These are phyloP conservation scores for Hygrophorus pudorinus DNA, from an alignment of 768 basidiomycete genomes.

Conservation along the genomic window DNA sequence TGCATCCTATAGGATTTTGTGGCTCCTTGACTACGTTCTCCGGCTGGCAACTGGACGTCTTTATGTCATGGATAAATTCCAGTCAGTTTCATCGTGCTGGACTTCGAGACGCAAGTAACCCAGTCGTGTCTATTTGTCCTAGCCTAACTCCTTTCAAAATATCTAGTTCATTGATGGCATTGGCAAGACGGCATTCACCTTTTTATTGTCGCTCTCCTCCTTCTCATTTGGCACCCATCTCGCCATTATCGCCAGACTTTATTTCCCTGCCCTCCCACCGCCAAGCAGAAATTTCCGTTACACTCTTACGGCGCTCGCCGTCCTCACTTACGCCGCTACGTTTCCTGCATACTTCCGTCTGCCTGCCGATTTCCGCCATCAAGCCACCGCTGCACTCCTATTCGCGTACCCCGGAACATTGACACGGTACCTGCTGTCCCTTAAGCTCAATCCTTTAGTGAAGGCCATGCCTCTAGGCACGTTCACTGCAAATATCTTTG, in stretches of 20 bases:
- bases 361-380: slow-evolving; percentile 55
- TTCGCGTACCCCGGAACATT: slow-evolving; percentile 87
- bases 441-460: slow-evolving; percentile 55
- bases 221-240: slow-evolving; percentile 66
- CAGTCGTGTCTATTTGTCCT: slow-evolving; percentile 4
- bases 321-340: slow-evolving; percentile 64
- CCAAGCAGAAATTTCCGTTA: slow-evolving; percentile 38
- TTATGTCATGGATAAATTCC: slow-evolving; percentile 74
- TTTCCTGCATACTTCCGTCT: slow-evolving; percentile 74
- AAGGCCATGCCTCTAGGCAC: slow-evolving; percentile 70
- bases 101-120: slow-evolving; percentile 57
- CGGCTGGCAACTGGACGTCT: slow-evolving; percentile 86
- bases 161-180: slow-evolving; percentile 79
- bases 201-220: slow-evolving; percentile 67
- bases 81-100: slow-evolving; percentile 45
- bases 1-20: slow-evolving; percentile 59
- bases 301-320: slow-evolving; percentile 40
- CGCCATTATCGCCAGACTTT: slow-evolving; percentile 30
- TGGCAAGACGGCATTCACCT: slow-evolving; percentile 69
- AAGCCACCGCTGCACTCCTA: slow-evolving; percentile 79
- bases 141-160: neutral
- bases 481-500: slow-evolving; percentile 61
- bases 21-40: slow-evolving; percentile 97
- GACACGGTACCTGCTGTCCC: slow-evolving; percentile 70
- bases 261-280: slow-evolving; percentile 30